phyloP scores from a whole-genome alignment of 83 land plant genomes.

The Picea abies region DNA sequence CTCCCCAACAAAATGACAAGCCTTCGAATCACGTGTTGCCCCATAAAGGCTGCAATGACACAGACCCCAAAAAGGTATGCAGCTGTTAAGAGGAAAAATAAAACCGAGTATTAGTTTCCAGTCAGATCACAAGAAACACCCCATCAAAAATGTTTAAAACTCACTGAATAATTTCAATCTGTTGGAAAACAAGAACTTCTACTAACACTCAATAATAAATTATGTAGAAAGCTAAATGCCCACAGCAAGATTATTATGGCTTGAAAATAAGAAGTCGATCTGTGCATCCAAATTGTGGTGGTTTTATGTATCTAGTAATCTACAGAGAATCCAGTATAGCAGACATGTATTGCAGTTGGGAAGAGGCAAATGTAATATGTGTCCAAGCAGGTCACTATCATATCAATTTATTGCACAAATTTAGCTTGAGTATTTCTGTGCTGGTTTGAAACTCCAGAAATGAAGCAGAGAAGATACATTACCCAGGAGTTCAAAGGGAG shows the following conservation, averaged over 20 bases:
- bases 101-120: constrained; percentile 1
- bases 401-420: background rate
- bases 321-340: background rate
- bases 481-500: background rate
- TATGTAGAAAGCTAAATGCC: background rate
- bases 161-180: background rate
- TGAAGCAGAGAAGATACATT: constrained; percentile 7
- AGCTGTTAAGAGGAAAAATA: constrained; percentile 34
- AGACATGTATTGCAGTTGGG: too few species aligned
- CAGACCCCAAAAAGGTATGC: constrained; percentile 37
- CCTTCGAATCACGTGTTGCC: constrained; percentile 52
- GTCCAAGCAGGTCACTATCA: background rate
- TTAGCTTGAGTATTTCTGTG: background rate
- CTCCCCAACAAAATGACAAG: constrained; percentile 44
- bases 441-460: background rate
- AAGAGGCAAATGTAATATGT: background rate
- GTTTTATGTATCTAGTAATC: background rate
- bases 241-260: background rate
- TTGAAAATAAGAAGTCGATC: background rate
- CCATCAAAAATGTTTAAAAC: background rate
- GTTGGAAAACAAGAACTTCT: too few species aligned
- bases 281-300: background rate
- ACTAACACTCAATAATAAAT: background rate
- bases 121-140: background rate
- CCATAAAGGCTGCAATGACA: constrained; percentile 50